phyloP scores from a whole-genome alignment of 495 filamentous ascomycete species.

The Penicillium flavigenum region DNA sequence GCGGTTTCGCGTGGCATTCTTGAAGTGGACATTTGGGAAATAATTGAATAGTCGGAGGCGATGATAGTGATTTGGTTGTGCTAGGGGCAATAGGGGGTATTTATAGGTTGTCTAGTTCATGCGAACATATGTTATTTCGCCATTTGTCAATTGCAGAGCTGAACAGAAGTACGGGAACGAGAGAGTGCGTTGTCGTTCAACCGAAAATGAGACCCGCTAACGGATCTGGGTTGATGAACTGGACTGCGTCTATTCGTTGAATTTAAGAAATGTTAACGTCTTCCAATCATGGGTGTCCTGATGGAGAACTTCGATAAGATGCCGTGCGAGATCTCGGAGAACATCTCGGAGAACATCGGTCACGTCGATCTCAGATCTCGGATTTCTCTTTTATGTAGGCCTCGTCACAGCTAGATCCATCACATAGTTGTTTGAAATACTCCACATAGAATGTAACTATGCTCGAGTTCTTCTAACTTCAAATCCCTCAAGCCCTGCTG shows the following conservation, averaged over 20 bases:
- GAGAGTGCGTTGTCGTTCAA: background rate
- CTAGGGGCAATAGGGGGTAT: background rate
- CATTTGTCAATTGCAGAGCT: background rate
- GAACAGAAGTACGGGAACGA: background rate
- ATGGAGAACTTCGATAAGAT: conserved; percentile 1
- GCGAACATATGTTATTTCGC: background rate
- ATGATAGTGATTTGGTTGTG: too few species aligned
- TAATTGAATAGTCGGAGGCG: background rate
- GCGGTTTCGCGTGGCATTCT: background rate
- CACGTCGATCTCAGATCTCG: background rate
- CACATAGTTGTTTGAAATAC: background rate
- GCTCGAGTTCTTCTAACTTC: background rate
- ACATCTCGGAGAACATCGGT: conserved; percentile 10
- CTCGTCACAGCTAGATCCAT: background rate
- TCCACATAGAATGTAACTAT: background rate
- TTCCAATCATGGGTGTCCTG: background rate
- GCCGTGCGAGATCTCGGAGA: conserved; percentile 5
- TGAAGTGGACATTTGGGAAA: background rate
- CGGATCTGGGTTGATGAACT: background rate
- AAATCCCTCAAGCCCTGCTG: background rate
- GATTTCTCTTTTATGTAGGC: background rate
- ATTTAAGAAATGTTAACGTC: background rate
- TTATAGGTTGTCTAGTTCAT: background rate
- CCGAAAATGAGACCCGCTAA: background rate
- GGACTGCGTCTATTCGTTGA: background rate